Conservation (phyloP, 2,329 filamentous ascomycete species). For the Microdochium nivale region DNA sequence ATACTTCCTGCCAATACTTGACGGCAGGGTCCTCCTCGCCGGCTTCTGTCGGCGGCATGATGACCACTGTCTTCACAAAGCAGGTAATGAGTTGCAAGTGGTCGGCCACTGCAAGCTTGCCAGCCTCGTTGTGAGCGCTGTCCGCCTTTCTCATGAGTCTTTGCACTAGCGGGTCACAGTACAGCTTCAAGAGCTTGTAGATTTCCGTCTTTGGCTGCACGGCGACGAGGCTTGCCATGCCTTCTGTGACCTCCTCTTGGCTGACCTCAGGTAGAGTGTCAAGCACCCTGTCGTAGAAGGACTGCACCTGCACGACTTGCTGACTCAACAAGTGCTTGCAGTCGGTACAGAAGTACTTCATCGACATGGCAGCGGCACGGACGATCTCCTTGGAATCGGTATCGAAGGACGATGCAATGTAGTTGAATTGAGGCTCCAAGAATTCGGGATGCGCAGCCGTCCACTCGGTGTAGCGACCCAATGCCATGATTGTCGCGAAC, state of each 20-base stretch:
- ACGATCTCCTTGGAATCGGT: slow-evolving; percentile 85
- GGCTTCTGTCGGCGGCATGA: slow-evolving; percentile 62
- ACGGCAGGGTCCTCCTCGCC: slow-evolving; percentile 80
- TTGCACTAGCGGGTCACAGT: slow-evolving; percentile 83
- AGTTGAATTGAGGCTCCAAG: slow-evolving; percentile 85
- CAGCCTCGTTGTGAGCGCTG: slow-evolving; percentile 70
- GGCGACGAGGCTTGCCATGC: slow-evolving; percentile 84
- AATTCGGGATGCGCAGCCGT: slow-evolving; percentile 90
- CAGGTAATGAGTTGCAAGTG: slow-evolving; percentile 87
- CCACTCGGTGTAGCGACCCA: slow-evolving; percentile 97
- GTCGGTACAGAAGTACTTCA: slow-evolving; percentile 96
- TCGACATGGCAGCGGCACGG: slow-evolving; percentile 81
- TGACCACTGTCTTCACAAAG: slow-evolving; percentile 66
- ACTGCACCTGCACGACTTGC: slow-evolving; percentile 78
- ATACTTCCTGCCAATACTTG: slow-evolving; percentile 92
- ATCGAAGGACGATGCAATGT: slow-evolving; percentile 88
- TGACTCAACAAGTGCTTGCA: slow-evolving; percentile 79
- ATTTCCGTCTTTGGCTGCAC: slow-evolving; percentile 74
- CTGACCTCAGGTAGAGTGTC: slow-evolving; percentile 78
- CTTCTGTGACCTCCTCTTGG: slow-evolving; percentile 94
- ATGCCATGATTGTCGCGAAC: slow-evolving; percentile 95
- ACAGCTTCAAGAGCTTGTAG: slow-evolving; percentile 80
- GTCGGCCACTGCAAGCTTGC: slow-evolving; percentile 83
- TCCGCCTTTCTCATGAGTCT: slow-evolving; percentile 83
- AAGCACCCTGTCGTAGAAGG: slow-evolving; percentile 84